These are phyloP conservation scores for Paecilomyces dactylethromorphus DNA, from an alignment of 2,329 filamentous ascomycete genomes.

Conservation along the genomic window DNA sequence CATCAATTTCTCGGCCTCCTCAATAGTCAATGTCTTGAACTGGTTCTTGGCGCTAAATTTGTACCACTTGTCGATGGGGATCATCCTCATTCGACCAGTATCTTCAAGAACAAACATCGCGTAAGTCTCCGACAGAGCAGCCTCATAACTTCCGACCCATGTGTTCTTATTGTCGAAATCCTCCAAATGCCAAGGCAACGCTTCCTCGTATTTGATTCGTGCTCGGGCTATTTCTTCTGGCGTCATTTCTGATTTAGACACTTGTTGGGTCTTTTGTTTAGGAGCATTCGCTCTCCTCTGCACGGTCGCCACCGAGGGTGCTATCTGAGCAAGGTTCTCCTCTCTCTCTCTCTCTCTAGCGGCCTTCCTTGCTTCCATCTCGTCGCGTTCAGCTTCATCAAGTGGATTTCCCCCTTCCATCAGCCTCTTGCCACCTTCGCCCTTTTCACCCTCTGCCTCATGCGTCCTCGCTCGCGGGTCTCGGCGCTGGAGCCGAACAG, in stretches of 20 bases:
- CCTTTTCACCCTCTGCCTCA: slow-evolving; percentile 48
- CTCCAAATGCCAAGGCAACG: slow-evolving; percentile 91
- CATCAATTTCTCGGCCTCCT: slow-evolving; percentile 81
- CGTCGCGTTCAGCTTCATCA: slow-evolving; percentile 61
- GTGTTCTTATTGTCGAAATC: slow-evolving; percentile 93
- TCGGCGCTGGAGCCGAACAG: slow-evolving; percentile 81
- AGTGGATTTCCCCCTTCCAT: slow-evolving; percentile 39
- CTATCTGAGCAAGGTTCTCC: slow-evolving; percentile 85
- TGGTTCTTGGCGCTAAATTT: slow-evolving; percentile 50
- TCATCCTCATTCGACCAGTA: slow-evolving; percentile 67
- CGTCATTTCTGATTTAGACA: slow-evolving; percentile 72
- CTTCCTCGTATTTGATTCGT: slow-evolving; percentile 78
- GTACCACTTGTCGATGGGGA: slow-evolving; percentile 95
- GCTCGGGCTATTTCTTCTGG: slow-evolving; percentile 63
- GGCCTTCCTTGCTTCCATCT: slow-evolving; percentile 54
- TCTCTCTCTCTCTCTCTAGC: slow-evolving; percentile 82
- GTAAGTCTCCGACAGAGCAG: slow-evolving; percentile 72
- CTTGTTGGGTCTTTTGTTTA: slow-evolving; percentile 77
- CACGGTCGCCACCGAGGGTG: slow-evolving; percentile 64
- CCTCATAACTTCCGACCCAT: slow-evolving; percentile 88
- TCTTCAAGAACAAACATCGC: slow-evolving; percentile 73
- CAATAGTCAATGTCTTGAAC: slow-evolving; percentile 70
- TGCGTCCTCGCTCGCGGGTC: slow-evolving; percentile 62
- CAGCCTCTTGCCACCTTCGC: slow-evolving; percentile 31
- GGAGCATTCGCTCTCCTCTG: slow-evolving; percentile 61